These are phyloP conservation scores for Ophiosphaerella narmari DNA, from an alignment of 2,329 filamentous ascomycete species.

Conservation along the genomic window DNA sequence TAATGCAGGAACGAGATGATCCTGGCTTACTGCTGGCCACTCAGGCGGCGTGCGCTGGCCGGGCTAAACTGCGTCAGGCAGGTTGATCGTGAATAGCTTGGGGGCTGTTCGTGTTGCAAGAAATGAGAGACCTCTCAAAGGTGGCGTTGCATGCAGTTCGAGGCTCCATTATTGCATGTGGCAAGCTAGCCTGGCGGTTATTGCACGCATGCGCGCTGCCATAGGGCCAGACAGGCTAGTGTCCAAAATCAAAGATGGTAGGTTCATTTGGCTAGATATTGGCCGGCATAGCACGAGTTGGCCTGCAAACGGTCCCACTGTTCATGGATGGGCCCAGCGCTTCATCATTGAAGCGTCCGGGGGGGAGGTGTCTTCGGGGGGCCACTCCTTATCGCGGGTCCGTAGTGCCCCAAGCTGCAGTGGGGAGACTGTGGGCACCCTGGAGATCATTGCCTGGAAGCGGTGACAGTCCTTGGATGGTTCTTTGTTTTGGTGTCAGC, in stretches of 20 bases:
- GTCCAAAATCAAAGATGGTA: neutral
- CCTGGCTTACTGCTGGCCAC: conserved; percentile 31
- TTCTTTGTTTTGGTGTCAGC: conserved; percentile 11
- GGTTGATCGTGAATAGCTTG: conserved; percentile 28
- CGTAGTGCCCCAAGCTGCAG: neutral
- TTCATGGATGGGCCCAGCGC: neutral
- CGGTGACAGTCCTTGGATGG: conserved; percentile 6
- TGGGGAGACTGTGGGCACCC: conserved; percentile 9
- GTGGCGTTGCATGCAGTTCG: conserved; percentile 24
- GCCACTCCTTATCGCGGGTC: conserved; percentile 11
- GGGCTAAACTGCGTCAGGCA: conserved; percentile 36
- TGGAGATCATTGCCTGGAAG: conserved; percentile 18
- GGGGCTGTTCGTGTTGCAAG: conserved; percentile 38
- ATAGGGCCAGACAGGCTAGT: conserved; percentile 13
- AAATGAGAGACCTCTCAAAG: conserved; percentile 32
- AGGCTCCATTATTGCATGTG: conserved; percentile 21
- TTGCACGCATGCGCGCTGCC: conserved; percentile 17
- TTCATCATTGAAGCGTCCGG: neutral
- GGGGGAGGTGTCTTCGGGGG: conserved; percentile 20
- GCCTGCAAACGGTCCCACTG: neutral
- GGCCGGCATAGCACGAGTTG: neutral
- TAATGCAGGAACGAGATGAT: conserved; percentile 44
- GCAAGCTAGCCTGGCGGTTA: conserved; percentile 28
- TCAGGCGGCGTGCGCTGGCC: conserved; percentile 27
- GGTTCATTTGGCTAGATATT: conserved; percentile 10